Conservation (phyloP, 2,329 filamentous ascomycete genomes). For the Aspergillus piperis region DNA sequence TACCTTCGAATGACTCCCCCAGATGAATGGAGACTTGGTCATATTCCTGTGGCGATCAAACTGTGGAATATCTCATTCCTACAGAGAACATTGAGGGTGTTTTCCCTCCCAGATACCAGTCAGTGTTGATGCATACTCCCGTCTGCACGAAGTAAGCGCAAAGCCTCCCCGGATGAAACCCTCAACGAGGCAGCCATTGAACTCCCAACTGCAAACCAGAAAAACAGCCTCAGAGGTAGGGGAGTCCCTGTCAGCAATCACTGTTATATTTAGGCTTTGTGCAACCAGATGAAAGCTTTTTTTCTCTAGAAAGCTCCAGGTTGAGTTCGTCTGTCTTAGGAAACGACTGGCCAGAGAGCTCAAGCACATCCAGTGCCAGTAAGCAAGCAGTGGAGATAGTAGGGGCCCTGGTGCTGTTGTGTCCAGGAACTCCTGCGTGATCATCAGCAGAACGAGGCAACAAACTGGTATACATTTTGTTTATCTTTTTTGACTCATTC, state of each 20-base stretch:
- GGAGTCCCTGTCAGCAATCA: not conserved
- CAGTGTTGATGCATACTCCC: too few species aligned
- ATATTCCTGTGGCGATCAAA: not conserved
- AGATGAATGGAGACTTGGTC: not conserved
- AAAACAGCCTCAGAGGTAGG: not conserved
- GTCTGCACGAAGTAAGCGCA: too few species aligned
- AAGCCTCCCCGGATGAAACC: not conserved
- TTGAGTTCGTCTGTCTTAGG: not conserved
- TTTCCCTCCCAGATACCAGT: too few species aligned
- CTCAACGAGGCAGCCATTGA: not conserved
- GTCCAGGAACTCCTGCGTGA: not conserved
- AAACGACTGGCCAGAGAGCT: too few species aligned
- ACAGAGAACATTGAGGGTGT: too few species aligned
- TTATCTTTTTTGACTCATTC: too few species aligned
- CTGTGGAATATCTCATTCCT: not conserved
- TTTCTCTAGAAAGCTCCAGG: not conserved
- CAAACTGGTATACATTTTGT: not conserved
- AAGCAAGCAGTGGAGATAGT: not conserved
- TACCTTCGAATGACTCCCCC: not conserved
- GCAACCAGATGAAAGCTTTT: slow-evolving; percentile 12
- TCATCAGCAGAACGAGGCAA: not conserved
- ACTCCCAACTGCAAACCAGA: not conserved
- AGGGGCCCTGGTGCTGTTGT: not conserved
- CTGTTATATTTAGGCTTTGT: slow-evolving; percentile 13
- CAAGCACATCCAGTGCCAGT: too few species aligned